Conservation (phyloP, 257 asterid species). For the Ballota nigra region DNA sequence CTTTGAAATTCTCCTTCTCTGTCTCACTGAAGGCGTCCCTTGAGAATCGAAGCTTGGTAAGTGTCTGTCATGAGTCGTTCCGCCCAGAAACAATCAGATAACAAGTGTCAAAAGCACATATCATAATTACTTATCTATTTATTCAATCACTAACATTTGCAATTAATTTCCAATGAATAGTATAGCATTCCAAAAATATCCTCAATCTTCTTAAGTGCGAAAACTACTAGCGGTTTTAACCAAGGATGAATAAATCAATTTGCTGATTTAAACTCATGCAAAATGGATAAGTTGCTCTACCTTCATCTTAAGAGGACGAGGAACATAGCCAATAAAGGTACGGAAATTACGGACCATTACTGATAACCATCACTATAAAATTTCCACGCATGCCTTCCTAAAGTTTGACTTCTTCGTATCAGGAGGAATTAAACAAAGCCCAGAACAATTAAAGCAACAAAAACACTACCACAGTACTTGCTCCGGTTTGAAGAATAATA, state of each 20-base stretch:
- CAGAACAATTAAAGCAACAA: background rate
- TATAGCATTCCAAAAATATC: background rate
- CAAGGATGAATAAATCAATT: background rate
- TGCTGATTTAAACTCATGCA: background rate
- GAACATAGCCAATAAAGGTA: background rate
- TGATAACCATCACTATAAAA: background rate
- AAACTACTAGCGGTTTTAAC: background rate
- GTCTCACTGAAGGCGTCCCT: constrained; percentile 62
- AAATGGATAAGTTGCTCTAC: background rate
- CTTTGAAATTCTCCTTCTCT: constrained; percentile 75
- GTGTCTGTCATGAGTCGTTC: constrained; percentile 54
- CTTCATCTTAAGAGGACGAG: background rate
- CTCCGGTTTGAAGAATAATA: background rate
- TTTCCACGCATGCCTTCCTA: background rate
- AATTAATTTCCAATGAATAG: background rate
- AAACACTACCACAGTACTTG: background rate
- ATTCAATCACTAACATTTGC: background rate
- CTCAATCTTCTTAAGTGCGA: background rate
- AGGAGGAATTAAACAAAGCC: background rate
- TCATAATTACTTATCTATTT: background rate
- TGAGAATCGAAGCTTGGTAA: constrained; percentile 93
- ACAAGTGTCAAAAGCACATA: background rate
- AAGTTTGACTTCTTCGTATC: background rate
- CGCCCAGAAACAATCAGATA: background rate
- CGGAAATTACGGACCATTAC: background rate